These are phyloP conservation scores for Suhomyces sp. DNA, from an alignment of 805 yeast species.

Conservation along the genomic window DNA sequence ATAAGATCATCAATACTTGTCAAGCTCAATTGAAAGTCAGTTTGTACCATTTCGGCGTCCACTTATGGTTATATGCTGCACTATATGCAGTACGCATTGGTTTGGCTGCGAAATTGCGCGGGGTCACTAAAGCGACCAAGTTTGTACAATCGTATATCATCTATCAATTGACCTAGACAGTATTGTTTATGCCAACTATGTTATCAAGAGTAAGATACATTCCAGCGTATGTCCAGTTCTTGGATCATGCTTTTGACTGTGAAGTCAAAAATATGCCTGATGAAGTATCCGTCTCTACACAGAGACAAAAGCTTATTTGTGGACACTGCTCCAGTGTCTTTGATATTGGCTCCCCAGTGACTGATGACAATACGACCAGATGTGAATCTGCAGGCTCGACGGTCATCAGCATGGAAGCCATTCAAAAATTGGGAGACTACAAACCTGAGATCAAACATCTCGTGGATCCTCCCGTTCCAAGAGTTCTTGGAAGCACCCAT, in stretches of 20 bases:
- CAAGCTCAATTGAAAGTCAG: background rate
- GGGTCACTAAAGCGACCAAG: background rate
- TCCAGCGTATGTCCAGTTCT: background rate
- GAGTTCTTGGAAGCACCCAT: background rate
- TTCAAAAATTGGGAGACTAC: background rate
- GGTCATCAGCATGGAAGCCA: background rate
- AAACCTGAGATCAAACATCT: background rate
- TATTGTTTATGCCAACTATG: background rate
- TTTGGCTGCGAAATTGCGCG: background rate
- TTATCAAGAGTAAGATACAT: background rate
- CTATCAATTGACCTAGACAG: background rate
- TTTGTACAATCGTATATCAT: background rate
- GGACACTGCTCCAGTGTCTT: background rate
- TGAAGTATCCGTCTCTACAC: background rate
- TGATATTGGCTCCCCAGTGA: background rate
- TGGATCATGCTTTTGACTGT: background rate
- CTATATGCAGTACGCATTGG: background rate
- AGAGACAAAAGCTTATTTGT: background rate
- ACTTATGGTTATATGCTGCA: background rate
- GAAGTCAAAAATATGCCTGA: background rate
- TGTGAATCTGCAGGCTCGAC: background rate
- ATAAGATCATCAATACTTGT: too few relatives aligned
- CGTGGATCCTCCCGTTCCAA: background rate
- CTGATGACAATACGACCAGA: background rate
- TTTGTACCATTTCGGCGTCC: background rate